Conservation (phyloP, 768 basidiomycete genomes). For the Rhizopogon vinicolor region DNA sequence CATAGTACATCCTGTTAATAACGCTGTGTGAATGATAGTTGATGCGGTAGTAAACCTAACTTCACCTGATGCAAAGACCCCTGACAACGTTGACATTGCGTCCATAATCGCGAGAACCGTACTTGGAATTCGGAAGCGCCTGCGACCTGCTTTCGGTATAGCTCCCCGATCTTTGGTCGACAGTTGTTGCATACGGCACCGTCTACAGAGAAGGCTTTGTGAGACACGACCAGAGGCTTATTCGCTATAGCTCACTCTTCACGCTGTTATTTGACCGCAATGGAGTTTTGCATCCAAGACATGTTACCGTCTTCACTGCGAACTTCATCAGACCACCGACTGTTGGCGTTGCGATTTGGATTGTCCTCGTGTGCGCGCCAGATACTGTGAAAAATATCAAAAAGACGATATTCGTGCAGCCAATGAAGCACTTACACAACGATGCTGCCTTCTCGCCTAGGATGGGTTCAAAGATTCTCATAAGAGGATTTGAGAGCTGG, state of each 20-base stretch:
- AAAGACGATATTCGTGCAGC: slow-evolving; percentile 2
- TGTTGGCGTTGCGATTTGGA: slow-evolving; percentile 94
- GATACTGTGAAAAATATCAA: slow-evolving; percentile 54
- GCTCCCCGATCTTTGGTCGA: slow-evolving; percentile 74
- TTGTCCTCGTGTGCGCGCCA: slow-evolving; percentile 93
- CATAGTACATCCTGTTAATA: slow-evolving; percentile 83
- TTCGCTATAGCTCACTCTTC: slow-evolving; percentile 39
- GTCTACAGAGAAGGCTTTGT: slow-evolving; percentile 38
- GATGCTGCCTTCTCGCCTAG: slow-evolving; percentile 87
- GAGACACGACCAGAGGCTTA: neutral
- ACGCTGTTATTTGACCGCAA: slow-evolving; percentile 74
- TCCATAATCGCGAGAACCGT: slow-evolving; percentile 93
- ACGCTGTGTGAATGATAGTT: neutral
- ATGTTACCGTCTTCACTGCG: slow-evolving; percentile 92
- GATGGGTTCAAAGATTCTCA: slow-evolving; percentile 98
- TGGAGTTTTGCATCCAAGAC: slow-evolving; percentile 93
- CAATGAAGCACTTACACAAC: slow-evolving; percentile 50
- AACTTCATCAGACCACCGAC: slow-evolving; percentile 99
- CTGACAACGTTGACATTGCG: slow-evolving; percentile 98
- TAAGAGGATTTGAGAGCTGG: slow-evolving; percentile 92
- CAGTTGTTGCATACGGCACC: slow-evolving; percentile 97
- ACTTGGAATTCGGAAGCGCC: slow-evolving; percentile 79
- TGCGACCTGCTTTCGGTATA: slow-evolving; percentile 87
- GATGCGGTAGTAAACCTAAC: neutral
- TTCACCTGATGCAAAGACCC: slow-evolving; percentile 91